Conservation (phyloP, 2,329 filamentous ascomycete species). For the Exserohilum turcica region DNA sequence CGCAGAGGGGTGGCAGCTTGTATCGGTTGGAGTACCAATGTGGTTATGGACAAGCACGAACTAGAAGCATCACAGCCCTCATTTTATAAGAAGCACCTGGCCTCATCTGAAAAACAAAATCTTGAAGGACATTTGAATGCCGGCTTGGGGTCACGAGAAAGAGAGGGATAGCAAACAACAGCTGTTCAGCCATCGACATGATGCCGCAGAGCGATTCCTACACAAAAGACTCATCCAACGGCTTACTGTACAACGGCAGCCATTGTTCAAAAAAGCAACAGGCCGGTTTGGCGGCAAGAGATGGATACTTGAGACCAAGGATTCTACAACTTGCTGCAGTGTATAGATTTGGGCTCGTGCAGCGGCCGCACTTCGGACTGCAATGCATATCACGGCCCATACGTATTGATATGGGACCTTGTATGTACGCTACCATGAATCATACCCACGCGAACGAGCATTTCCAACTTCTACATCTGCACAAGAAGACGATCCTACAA, state of each 20-base stretch:
- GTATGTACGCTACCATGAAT: not conserved
- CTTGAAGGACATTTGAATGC: no score
- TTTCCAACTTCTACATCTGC: not conserved
- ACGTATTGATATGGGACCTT: not conserved
- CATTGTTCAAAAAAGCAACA: not conserved
- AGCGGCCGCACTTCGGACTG: slow-evolving; percentile 3
- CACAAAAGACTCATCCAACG: not conserved
- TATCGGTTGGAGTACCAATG: no score
- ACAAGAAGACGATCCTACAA: not conserved
- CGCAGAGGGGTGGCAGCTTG: no score
- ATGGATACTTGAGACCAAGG: not conserved
- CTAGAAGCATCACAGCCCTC: no score
- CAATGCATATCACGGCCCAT: not conserved
- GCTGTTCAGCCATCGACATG: not conserved
- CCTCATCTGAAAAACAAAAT: not conserved
- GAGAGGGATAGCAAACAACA: no score
- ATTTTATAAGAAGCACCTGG: not conserved
- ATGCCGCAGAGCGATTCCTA: not conserved
- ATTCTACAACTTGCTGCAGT: not conserved
- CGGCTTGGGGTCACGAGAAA: no score
- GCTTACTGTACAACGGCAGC: not conserved
- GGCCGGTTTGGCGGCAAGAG: not conserved
- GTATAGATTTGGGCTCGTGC: not conserved
- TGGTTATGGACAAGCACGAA: no score
- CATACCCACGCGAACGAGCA: not conserved